A percentile compares a stretch with the other conserved stretches of the same genome.
Evolutionary conservation across 768 basidiomycete genomes (phyloP).

Genomic region (Lactarius tabidus): DNA sequence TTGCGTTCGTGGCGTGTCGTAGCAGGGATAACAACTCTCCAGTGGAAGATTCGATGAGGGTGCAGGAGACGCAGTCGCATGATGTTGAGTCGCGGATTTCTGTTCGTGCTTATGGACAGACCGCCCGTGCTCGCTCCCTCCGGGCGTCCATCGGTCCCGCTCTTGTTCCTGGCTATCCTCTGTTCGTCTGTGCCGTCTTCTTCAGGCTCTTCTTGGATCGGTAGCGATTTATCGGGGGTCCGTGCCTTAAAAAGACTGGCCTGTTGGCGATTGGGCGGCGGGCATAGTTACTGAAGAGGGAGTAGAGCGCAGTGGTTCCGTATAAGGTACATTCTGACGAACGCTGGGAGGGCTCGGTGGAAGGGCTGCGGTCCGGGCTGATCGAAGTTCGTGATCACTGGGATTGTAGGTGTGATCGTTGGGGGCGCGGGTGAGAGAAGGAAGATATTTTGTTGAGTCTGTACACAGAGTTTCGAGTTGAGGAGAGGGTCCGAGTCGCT

Average conservation of each 20-base stretch:
- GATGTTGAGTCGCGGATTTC: constrained; percentile 19
- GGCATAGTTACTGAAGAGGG: constrained; percentile 11
- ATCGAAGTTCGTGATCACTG: constrained; percentile 21
- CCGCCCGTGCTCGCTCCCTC: constrained; percentile 14
- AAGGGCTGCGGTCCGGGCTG: constrained; percentile 13
- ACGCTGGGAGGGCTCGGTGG: constrained; percentile 20
- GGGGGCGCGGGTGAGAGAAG: constrained; percentile 18
- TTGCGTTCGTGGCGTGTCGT: no score
- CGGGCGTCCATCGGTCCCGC: constrained; percentile 19
- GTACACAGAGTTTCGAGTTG: constrained; percentile 14
- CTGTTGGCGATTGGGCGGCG: constrained; percentile 20
- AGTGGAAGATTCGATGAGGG: no score
- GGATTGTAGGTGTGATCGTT: no score
- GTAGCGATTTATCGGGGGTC: constrained; percentile 25
- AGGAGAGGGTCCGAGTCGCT: constrained; percentile 18
- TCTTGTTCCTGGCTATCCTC: constrained; percentile 13
- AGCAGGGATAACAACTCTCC: no score
- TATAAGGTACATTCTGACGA: constrained; percentile 18
- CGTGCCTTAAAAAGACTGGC: constrained; percentile 21
- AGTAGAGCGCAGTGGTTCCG: constrained; percentile 20
- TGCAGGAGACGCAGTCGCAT: no score
- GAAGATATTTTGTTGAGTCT: constrained; percentile 21
- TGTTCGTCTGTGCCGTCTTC: constrained; percentile 14
- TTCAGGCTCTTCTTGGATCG: constrained; percentile 25
- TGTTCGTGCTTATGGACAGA: constrained; percentile 18